Evolutionary conservation across 352 stramenopile species (phyloP).

Genomic region (Ophiocytium majus): DNA sequence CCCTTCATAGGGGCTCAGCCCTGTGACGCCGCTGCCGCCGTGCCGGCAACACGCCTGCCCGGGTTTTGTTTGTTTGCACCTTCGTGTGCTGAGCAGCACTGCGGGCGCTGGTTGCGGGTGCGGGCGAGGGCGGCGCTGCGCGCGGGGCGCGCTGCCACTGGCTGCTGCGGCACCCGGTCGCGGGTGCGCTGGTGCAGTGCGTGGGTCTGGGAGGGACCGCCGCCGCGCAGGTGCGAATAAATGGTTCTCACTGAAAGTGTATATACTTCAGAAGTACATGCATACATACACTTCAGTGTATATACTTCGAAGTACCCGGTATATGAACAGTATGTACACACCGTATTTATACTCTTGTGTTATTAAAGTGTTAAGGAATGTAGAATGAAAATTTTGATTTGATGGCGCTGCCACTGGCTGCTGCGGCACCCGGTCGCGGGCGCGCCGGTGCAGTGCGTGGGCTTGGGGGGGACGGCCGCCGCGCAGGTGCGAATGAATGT

Average conservation of each 20-base stretch:
- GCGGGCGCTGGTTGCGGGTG: not conserved
- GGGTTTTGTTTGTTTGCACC: too few species aligned
- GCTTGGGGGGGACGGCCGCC: not conserved
- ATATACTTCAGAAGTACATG: too few species aligned
- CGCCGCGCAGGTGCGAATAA: not conserved
- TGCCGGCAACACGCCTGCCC: too few species aligned
- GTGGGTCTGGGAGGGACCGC: not conserved
- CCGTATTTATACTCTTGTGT: too few species aligned
- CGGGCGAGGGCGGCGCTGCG: not conserved
- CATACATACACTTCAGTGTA: too few species aligned
- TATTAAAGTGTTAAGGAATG: too few species aligned
- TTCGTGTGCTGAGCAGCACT: not conserved
- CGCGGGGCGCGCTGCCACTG: not conserved
- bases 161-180: not conserved
- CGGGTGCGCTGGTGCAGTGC: not conserved
- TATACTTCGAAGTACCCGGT: too few species aligned
- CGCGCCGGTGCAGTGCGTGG: not conserved
- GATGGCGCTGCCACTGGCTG: conserved; percentile 14
- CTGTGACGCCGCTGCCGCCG: too few species aligned
- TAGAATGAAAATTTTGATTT: too few species aligned
- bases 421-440: not conserved
- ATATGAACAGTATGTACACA: too few species aligned
- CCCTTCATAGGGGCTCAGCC: too few species aligned
- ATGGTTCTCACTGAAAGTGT: too few species aligned
- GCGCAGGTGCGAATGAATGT: not conserved